Percentiles rank a stretch among this genome's conserved stretches.
These are phyloP conservation scores for Blastocystis sp. DNA, from an alignment of 352 stramenopile genomes.

Conservation along the genomic window DNA sequence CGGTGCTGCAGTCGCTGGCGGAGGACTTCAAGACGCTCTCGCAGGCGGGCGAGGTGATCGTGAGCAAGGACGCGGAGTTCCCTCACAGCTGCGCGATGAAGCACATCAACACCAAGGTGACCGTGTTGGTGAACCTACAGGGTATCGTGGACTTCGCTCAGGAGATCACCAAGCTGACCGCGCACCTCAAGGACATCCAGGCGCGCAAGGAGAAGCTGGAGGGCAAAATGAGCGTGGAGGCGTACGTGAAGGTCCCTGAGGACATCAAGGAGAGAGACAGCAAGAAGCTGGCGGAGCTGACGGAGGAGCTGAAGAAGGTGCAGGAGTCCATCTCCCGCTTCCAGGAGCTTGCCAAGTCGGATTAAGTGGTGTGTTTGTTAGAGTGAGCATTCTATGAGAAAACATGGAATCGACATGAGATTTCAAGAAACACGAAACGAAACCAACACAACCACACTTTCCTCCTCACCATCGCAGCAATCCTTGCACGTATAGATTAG, in stretches of 20 bases:
- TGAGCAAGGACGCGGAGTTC: constrained; percentile 59
- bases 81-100: constrained; percentile 71
- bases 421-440: neutral
- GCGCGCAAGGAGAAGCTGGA: constrained; percentile 53
- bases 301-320: constrained; percentile 57
- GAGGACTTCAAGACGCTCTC: constrained; percentile 88
- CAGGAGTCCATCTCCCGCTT: constrained; percentile 4
- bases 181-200: constrained; percentile 58
- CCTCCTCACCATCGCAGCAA: neutral
- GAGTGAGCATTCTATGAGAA: neutral
- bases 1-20: constrained; percentile 69
- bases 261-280: constrained; percentile 57
- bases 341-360: constrained; percentile 15
- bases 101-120: constrained; percentile 83
- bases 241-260: constrained; percentile 57
- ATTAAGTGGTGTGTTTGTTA: constrained; percentile 36
- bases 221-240: constrained; percentile 38
- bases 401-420: neutral
- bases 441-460: neutral
- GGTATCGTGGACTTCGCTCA: constrained; percentile 60
- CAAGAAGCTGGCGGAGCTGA: constrained; percentile 56
- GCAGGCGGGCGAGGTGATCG: constrained; percentile 75
- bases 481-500: constrained; percentile 19
- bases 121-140: constrained; percentile 72
- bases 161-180: constrained; percentile 74